These are phyloP conservation scores for Scedosporium aurantiacum DNA, from an alignment of 2,329 filamentous ascomycete species.

Conservation along the genomic window DNA sequence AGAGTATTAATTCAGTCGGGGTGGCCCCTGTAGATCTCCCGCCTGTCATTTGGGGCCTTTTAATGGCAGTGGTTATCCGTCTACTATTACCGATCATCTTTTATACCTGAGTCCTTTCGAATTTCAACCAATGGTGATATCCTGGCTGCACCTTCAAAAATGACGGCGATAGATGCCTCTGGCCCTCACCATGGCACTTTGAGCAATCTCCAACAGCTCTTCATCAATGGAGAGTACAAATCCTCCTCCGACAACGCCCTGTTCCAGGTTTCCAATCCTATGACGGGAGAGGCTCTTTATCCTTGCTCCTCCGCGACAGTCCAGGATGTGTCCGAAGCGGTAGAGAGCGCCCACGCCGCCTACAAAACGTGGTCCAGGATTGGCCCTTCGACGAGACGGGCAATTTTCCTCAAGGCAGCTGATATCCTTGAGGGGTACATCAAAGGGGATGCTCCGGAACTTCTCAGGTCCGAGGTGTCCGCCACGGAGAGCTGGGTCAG, in stretches of 20 bases:
- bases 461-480: constrained; percentile 21
- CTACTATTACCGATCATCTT: too few relatives aligned
- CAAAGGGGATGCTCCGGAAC: constrained; percentile 21
- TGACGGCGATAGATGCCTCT: too few relatives aligned
- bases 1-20: too few relatives aligned
- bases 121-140: too few relatives aligned
- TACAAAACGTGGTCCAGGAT: constrained; percentile 52
- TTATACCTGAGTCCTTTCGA: too few relatives aligned
- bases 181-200: not conserved
- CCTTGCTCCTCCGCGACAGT: constrained; percentile 44
- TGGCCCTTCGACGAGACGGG: constrained; percentile 42
- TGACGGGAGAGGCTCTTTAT: constrained; percentile 35
- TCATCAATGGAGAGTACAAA: constrained; percentile 15
- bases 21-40: too few relatives aligned
- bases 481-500: constrained; percentile 18
- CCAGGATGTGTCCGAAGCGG: constrained; percentile 37
- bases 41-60: too few relatives aligned
- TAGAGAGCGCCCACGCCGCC: constrained; percentile 40
- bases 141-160: too few relatives aligned
- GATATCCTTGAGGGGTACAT: constrained; percentile 43
- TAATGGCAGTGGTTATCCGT: too few relatives aligned
- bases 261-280: constrained; percentile 18
- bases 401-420: constrained; percentile 52
- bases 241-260: constrained; percentile 13
- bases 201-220: constrained; percentile 9